Conservation (phyloP, 371 early-diverging fungal genomes). For the Rhizopus delemar region DNA sequence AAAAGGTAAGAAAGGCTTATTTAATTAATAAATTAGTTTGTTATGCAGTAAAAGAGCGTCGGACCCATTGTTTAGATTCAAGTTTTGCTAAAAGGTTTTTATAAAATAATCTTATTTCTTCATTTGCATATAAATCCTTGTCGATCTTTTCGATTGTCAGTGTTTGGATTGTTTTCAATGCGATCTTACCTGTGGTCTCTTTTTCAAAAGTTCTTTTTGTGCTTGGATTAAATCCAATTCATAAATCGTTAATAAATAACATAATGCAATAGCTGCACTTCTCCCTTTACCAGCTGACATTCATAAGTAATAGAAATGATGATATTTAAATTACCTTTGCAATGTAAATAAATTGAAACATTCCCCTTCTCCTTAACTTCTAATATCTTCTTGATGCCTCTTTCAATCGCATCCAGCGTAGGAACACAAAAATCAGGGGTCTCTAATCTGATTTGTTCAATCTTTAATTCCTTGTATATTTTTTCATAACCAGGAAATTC, state of each 20-base stretch:
- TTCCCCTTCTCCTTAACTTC: constrained; percentile 15
- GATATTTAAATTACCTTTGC: constrained; percentile 34
- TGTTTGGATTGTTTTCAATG: background rate
- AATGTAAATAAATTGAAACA: constrained; percentile 40
- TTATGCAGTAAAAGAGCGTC: background rate
- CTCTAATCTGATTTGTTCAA: constrained; percentile 39
- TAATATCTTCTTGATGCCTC: constrained; percentile 28
- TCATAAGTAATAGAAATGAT: background rate
- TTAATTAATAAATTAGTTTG: background rate
- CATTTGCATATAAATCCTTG: constrained; percentile 35
- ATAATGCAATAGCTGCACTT: constrained; percentile 45
- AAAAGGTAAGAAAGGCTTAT: background rate
- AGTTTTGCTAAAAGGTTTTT: constrained; percentile 34
- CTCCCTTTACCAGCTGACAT: constrained; percentile 48
- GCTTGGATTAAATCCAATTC: constrained; percentile 29
- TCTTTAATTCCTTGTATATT: constrained; percentile 32
- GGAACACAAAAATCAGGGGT: constrained; percentile 49
- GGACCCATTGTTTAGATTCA: constrained; percentile 15
- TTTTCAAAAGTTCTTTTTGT: constrained; percentile 30
- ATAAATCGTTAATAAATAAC: constrained; percentile 43
- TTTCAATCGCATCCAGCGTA: constrained; percentile 25
- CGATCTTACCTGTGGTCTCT: constrained; percentile 38
- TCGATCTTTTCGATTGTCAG: constrained; percentile 27
- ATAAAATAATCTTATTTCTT: constrained; percentile 40
- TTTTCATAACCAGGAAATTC: constrained; percentile 49